These are phyloP conservation scores for Globisporangium solare DNA, from an alignment of 352 stramenopile species.

Conservation along the genomic window DNA sequence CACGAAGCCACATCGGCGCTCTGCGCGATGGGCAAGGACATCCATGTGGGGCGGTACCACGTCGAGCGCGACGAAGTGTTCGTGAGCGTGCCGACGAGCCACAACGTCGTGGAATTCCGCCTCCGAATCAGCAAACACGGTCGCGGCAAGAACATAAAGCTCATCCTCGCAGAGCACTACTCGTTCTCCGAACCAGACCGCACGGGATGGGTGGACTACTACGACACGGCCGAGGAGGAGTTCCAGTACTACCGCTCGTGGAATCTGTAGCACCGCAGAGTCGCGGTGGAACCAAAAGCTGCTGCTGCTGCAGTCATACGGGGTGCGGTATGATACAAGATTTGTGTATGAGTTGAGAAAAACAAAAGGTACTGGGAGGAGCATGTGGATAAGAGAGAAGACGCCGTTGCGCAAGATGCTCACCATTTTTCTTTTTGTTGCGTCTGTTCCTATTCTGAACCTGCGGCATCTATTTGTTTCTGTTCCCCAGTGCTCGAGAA, in stretches of 20 bases:
- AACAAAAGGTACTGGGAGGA: not conserved
- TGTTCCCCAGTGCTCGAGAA: not conserved
- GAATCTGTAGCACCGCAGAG: conserved; percentile 34
- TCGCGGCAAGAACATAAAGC: conserved; percentile 50
- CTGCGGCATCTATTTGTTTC: not conserved
- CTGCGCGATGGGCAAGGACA: conserved; percentile 27
- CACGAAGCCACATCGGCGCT: conserved; percentile 41
- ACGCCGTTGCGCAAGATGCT: not conserved
- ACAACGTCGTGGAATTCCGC: conserved; percentile 68
- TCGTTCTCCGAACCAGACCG: conserved; percentile 64
- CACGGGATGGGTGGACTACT: conserved; percentile 60
- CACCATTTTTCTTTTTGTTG: not conserved
- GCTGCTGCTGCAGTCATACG: not conserved
- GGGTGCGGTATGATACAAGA: too few species aligned
- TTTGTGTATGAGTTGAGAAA: not conserved
- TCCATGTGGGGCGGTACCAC: conserved; percentile 52
- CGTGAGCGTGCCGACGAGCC: conserved; percentile 62
- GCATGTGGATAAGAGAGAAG: conserved; percentile 1
- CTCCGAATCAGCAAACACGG: conserved; percentile 42
- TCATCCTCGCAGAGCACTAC: conserved; percentile 67
- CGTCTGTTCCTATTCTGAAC: conserved; percentile 6
- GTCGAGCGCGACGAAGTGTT: conserved; percentile 63
- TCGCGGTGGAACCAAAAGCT: not conserved
- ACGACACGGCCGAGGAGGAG: conserved; percentile 66
- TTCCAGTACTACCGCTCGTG: conserved; percentile 75